Evolutionary conservation across 2,329 filamentous ascomycete genomes (phyloP), one percentile per base, ranked within the genome.

Genomic region (Ustulina deusta): DNA sequence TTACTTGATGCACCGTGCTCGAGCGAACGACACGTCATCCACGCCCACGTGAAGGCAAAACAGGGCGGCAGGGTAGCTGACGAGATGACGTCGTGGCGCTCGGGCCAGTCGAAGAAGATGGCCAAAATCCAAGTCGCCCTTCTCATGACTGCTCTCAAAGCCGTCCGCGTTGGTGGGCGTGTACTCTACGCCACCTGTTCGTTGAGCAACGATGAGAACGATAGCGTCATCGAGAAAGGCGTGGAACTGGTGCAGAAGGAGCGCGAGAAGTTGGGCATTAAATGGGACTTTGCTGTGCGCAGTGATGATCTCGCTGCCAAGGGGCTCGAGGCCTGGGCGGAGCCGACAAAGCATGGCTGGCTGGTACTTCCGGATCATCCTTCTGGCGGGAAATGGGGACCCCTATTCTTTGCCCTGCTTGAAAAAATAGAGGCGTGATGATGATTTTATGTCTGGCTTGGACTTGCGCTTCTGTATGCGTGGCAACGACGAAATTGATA

Each of bases 141-240:
- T 55, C 74, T 82, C 36, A 70, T 80, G 75, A 78, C 76, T 34
- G 80, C 79, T 2, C 66, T 82, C 42, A 71, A 71, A 36, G 78
- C 77, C 10, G 78, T 77, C 2, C 76, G 73, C 27, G 61, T 77
- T 1, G 80, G 79, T 17, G 81, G 79, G 1, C 74, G 66, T 1
- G 76, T 82, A 6, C 72, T 82, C 44, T 82, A 82, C 65, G 79
- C 79, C 7, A 82, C 81, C 0, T 81, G 80, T 63, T 81, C 81
- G 13, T 72, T 82, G 11, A 79, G 80, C 64, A 68, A 63, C 4
- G 78, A 75, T 0, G 81, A 82, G 76, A 82, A 82, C 42, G 80
- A 82, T 61, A 77, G 76, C 13, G 81, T 82, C 13, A 66, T 82
- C 1, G 78, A 79, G 62, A 79, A 76, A 61, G 75, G 75, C 40